Conservation (phyloP, 1,139 yeast species). For the Suhomyces chickasaworum region DNA sequence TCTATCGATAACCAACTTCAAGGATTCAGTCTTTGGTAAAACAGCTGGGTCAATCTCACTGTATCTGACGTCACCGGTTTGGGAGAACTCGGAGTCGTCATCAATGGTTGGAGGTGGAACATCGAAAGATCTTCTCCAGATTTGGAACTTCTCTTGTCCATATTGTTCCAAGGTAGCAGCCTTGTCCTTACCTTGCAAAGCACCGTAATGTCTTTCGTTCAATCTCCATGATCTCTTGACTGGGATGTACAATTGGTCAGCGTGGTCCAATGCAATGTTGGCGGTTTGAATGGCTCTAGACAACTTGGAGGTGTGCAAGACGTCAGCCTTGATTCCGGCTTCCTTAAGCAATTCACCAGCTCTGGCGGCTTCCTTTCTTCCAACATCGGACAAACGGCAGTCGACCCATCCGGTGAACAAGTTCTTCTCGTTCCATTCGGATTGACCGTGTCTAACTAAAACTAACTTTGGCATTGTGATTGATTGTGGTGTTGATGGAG, state of each 20-base stretch:
- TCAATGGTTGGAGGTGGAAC: conserved; percentile 93
- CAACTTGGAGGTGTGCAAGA: conserved; percentile 88
- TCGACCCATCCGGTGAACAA: conserved; percentile 99
- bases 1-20: conserved; percentile 94
- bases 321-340: conserved; percentile 81
- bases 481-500: conserved; percentile 2
- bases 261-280: conserved; percentile 85
- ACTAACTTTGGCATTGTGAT: conserved; percentile 65
- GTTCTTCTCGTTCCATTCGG: conserved; percentile 98
- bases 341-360: conserved; percentile 94
- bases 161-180: conserved; percentile 86
- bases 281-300: conserved; percentile 98
- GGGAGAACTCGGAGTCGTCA: conserved; percentile 79
- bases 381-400: conserved; percentile 79
- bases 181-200: conserved; percentile 97
- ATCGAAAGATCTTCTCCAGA: conserved; percentile 97
- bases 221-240: conserved; percentile 97
- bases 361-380: conserved; percentile 86
- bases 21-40: conserved; percentile 92
- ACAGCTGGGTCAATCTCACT: conserved; percentile 77
- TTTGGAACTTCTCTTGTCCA: conserved; percentile 93
- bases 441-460: conserved; percentile 96
- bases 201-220: conserved; percentile 99
- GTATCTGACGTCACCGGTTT: conserved; percentile 85
- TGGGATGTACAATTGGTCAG: conserved; percentile 90